Percentiles rank a stretch among this genome's conserved stretches.
phyloP scores from a whole-genome alignment of 805 yeast genomes.

The Starmerella davenportii region DNA sequence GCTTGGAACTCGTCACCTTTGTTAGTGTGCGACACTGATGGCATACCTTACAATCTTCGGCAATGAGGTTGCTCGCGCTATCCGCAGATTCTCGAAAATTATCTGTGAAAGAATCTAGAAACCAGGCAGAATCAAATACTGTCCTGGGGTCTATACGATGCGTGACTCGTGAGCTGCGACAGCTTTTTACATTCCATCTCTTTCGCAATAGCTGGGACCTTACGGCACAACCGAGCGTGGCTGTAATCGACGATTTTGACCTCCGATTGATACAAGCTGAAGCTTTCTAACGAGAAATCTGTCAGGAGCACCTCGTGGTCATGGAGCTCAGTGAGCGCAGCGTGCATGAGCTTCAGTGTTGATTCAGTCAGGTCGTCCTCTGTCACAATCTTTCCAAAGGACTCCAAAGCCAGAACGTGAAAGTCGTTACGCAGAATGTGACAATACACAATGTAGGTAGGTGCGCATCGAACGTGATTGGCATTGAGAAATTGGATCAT shows the following conservation, averaged over 20 bases:
- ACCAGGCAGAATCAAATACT: too few species aligned
- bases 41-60: too few species aligned
- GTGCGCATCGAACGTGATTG: conserved; percentile 6
- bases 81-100: too few species aligned
- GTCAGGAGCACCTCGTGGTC: conserved; percentile 1
- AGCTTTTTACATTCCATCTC: conserved; percentile 10
- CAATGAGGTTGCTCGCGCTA: too few species aligned
- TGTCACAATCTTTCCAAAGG: conserved; percentile 14
- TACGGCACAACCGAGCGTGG: conserved; percentile 13
- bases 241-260: conserved; percentile 14
- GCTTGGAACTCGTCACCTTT: too few species aligned
- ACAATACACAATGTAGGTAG: conserved; percentile 13
- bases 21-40: too few species aligned
- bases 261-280: conserved; percentile 7
- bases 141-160: too few species aligned
- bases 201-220: conserved; percentile 13
- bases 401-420: conserved; percentile 15
- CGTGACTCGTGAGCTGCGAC: background rate
- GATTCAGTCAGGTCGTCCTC: conserved; percentile 9
- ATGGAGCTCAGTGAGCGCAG: conserved; percentile 12
- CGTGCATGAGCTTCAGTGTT: conserved; percentile 8
- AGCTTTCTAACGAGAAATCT: conserved; percentile 5
- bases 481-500: conserved; percentile 14
- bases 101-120: too few species aligned
- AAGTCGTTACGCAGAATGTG: conserved; percentile 9